These are phyloP conservation scores for Noccaea bulbosa DNA, from an alignment of 345 rosid genomes.

Conservation along the genomic window DNA sequence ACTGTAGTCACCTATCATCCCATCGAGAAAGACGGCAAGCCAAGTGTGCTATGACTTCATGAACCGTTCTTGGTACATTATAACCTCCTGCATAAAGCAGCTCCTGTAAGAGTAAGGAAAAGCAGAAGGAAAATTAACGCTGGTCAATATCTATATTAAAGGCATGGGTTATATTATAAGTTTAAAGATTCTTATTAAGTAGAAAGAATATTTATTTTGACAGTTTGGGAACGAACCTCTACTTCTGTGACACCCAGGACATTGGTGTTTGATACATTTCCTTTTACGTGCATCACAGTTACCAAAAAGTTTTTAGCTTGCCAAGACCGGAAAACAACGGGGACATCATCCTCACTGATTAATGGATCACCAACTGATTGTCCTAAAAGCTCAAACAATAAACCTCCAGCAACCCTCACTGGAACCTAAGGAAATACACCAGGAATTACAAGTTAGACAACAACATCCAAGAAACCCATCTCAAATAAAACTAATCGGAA, in stretches of 20 bases:
- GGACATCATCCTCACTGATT: constrained; percentile 89
- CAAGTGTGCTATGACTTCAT: constrained; percentile 83
- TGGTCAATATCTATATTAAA: not conserved
- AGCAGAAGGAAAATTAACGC: constrained; percentile 8
- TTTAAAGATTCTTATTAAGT: constrained; percentile 8
- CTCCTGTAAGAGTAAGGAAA: constrained; percentile 56
- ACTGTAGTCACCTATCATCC: constrained; percentile 85
- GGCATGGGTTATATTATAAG: not conserved
- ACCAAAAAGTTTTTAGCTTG: constrained; percentile 90
- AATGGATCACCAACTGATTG: constrained; percentile 96
- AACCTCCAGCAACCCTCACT: constrained; percentile 97
- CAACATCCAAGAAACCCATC: constrained; percentile 7
- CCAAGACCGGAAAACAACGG: constrained; percentile 93
- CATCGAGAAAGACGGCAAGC: constrained; percentile 83
- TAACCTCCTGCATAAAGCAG: constrained; percentile 83
- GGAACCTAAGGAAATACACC: constrained; percentile 54
- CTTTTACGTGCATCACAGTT: constrained; percentile 86
- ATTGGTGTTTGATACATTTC: constrained; percentile 56
- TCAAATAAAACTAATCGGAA: not conserved
- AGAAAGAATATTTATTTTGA: not conserved
- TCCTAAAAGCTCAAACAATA: constrained; percentile 93
- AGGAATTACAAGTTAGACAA: not conserved
- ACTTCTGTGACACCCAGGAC: constrained; percentile 88
- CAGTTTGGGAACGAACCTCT: constrained; percentile 60
- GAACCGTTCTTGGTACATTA: constrained; percentile 80